A percentile compares a stretch with the other conserved stretches of the same genome.
These are phyloP conservation scores for Anthracocystis panici-leucophaei DNA, from an alignment of 1,284 basidiomycete genomes.

Conservation along the genomic window DNA sequence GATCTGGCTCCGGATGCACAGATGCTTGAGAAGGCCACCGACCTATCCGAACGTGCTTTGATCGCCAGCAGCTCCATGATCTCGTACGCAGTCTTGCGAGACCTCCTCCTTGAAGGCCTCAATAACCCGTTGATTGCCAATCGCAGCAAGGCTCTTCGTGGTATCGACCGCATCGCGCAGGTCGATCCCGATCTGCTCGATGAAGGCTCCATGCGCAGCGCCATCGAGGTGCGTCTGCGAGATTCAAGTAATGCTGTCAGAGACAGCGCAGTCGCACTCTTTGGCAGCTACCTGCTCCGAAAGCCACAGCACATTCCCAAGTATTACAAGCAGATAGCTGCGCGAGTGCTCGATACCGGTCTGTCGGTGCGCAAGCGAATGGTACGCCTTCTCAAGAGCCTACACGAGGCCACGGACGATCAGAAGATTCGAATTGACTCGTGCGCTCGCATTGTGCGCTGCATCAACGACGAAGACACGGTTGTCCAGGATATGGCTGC, in stretches of 20 bases:
- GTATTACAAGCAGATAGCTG: slow-evolving; percentile 86
- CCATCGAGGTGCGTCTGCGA: slow-evolving; percentile 87
- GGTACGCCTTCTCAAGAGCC: slow-evolving; percentile 87
- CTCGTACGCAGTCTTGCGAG: slow-evolving; percentile 35
- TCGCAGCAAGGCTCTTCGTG: slow-evolving; percentile 61
- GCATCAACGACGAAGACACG: slow-evolving; percentile 91
- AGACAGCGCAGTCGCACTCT: slow-evolving; percentile 92
- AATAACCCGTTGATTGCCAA: slow-evolving; percentile 58
- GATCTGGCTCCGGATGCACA: slow-evolving; percentile 28
- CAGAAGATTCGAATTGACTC: slow-evolving; percentile 81
- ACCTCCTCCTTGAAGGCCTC: slow-evolving; percentile 52
- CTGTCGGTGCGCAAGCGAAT: slow-evolving; percentile 92
- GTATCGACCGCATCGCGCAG: slow-evolving; percentile 52
- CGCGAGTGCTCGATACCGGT: slow-evolving; percentile 91
- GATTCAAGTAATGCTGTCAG: slow-evolving; percentile 93
- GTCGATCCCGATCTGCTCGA: slow-evolving; percentile 56
- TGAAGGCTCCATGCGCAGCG: slow-evolving; percentile 39
- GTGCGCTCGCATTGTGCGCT: slow-evolving; percentile 82
- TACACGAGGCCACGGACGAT: slow-evolving; percentile 78
- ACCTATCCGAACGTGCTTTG: slow-evolving; percentile 44
- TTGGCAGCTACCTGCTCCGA: slow-evolving; percentile 93
- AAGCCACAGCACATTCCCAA: slow-evolving; percentile 83
- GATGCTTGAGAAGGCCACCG: slow-evolving; percentile 26
- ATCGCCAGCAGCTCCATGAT: slow-evolving; percentile 54
- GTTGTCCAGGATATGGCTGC: slow-evolving; percentile 86